phyloP scores from a whole-genome alignment of 176 grass and related monocot species.

The Cenchrus americanus region DNA sequence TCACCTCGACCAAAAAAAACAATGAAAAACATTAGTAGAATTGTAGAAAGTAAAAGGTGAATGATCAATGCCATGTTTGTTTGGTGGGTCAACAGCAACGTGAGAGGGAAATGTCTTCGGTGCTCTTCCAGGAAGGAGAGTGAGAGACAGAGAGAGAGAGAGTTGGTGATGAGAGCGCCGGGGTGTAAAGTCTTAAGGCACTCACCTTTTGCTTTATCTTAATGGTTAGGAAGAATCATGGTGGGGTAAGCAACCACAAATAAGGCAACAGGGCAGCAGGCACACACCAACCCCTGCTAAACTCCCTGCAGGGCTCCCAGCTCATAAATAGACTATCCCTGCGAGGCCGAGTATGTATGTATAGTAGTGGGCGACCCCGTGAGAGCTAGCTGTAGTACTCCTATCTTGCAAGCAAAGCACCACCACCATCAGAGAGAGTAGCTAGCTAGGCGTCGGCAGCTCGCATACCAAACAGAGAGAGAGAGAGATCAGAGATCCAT shows the following conservation, averaged over 20 bases:
- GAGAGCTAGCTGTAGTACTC: background rate
- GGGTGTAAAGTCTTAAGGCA: background rate
- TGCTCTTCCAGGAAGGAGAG: background rate
- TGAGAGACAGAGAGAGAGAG: no score
- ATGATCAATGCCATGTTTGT: background rate
- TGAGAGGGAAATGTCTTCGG: background rate
- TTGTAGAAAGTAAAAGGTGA: no score
- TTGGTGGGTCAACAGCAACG: background rate
- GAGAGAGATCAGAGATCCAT: background rate
- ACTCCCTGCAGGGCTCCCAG: no score
- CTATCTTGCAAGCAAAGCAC: background rate
- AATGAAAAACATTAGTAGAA: no score
- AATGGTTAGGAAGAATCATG: background rate
- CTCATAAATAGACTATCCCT: background rate
- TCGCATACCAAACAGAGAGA: no score
- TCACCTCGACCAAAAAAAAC: no score
- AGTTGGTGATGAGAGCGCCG: background rate
- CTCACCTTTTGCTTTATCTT: background rate
- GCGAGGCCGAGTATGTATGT: background rate
- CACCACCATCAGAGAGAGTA: background rate
- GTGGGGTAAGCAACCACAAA: constrained; percentile 11
- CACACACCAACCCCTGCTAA: background rate
- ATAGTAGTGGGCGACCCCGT: background rate
- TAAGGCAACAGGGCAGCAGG: background rate
- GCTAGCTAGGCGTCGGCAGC: background rate